Conservation (phyloP, 2,329 filamentous ascomycete species). For the Neonectria punicea region DNA sequence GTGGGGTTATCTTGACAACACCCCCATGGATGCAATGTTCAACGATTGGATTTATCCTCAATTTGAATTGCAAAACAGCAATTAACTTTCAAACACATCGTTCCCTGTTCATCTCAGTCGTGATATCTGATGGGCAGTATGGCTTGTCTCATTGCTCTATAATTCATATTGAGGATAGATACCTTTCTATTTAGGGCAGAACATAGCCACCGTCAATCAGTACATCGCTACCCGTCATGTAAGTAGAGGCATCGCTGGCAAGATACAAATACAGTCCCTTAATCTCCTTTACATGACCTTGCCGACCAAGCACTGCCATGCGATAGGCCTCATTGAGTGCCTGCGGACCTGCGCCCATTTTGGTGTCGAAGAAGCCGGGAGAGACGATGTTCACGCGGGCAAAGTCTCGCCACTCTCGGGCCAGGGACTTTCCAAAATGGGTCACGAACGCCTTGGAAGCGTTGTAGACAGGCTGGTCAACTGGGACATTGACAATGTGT, state of each 20-base stretch:
- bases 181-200: constrained; percentile 28
- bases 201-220: constrained; percentile 56
- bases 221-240: constrained; percentile 61
- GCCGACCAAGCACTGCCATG: constrained; percentile 62
- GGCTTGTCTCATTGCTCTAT: neutral
- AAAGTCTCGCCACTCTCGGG: constrained; percentile 64
- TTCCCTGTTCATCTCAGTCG: neutral
- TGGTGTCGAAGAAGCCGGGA: constrained; percentile 59
- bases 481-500: constrained; percentile 59
- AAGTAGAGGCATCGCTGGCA: constrained; percentile 59
- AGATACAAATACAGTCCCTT: constrained; percentile 67
- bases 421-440: constrained; percentile 63
- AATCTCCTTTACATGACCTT: constrained; percentile 71
- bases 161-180: neutral
- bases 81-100: neutral
- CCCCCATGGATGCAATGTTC: constrained; percentile 19
- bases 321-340: constrained; percentile 57
- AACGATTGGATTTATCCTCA: constrained; percentile 24
- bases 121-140: too few species aligned
- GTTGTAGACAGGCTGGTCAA: constrained; percentile 65
- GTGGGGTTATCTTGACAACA: constrained; percentile 21
- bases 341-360: constrained; percentile 57
- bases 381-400: constrained; percentile 63
- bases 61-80: constrained; percentile 15
- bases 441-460: constrained; percentile 62